Base-by-base conservation (phyloP, 257 asterid species). In the Mitragyna speciosa region DNA sequence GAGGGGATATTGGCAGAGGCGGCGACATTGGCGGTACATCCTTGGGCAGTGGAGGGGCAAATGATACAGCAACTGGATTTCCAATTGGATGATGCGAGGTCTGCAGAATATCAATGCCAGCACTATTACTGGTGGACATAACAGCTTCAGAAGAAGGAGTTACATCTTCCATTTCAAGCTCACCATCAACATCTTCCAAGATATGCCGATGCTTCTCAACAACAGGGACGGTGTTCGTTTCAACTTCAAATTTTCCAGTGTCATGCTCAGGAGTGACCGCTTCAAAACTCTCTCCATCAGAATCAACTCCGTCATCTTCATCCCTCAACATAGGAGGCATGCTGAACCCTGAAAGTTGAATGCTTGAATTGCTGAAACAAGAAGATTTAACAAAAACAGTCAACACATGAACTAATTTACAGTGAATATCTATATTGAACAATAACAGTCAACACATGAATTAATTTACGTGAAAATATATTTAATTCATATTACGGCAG, bases 131-230 rank as follows among this genome's bases (percentile, higher is more conserved):
- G 22, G 84, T 79, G 75, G 91, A 84, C 82, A 89, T 74, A 78
- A 76, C 90, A 39, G 81, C 87, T 65, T 87, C 92, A 77, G 87
- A 86, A 76, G 86, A 80, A 43, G 98, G 97, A 79, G 97, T 90
- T 83, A 94, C 94, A 84, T 94, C 98, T 85, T 94, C 98, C 98
- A 94, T 94, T 88, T 94, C 98, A 82, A 94, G 97, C 82, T 94
- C 98, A 52, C 97, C 98, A 56, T 94, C 98, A 28, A 92, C 97
- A 82, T 92, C 98, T 86, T 94, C 96, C 88, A 94, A 81, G 78
- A 94, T 90, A 87, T 82, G 96, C 76, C 92, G 84, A 82, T 88
- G 95, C 87, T 92, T 94, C 87, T 88, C 95, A 61, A 82, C 83
- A 19, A 78, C 80, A 61, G 85, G 85, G 82, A 79, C 10, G 47